Percentiles rank a stretch among this genome's conserved stretches.
Conservation (phyloP, 2,329 filamentous ascomycete species). For the Aurifilum marmelostoma region DNA sequence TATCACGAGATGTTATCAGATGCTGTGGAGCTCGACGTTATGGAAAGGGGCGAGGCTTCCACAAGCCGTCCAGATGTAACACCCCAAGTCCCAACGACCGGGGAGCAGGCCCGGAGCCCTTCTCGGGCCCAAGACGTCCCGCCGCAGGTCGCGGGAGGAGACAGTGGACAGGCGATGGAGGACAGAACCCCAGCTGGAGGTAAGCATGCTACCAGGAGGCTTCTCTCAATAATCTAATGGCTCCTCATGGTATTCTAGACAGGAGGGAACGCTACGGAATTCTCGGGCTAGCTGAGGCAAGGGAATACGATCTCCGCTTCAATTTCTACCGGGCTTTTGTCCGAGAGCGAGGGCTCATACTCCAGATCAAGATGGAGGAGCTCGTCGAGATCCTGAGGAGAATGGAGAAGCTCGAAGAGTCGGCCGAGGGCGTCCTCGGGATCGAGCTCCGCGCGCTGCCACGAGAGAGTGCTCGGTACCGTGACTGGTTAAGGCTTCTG, state of each 20-base stretch:
- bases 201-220: background rate
- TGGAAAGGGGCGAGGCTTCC: conserved; percentile 7
- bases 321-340: conserved; percentile 19
- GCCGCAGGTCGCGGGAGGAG: background rate
- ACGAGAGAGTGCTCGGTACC: background rate
- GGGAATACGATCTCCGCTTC: conserved; percentile 3
- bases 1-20: background rate
- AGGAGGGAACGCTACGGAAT: background rate
- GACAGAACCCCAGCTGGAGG: background rate
- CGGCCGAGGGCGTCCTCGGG: background rate
- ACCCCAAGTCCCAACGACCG: background rate
- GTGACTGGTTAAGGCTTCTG: background rate
- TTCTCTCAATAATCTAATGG: background rate
- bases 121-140: background rate
- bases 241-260: background rate
- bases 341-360: background rate
- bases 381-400: background rate
- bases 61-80: background rate
- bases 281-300: background rate
- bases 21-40: background rate
- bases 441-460: background rate
- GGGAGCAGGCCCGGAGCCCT: background rate
- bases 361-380: background rate
- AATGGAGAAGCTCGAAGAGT: conserved; percentile 3
- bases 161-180: too few species aligned